phyloP scores from a whole-genome alignment of 2,329 filamentous ascomycete genomes.

The Cordyceps cicadae region DNA sequence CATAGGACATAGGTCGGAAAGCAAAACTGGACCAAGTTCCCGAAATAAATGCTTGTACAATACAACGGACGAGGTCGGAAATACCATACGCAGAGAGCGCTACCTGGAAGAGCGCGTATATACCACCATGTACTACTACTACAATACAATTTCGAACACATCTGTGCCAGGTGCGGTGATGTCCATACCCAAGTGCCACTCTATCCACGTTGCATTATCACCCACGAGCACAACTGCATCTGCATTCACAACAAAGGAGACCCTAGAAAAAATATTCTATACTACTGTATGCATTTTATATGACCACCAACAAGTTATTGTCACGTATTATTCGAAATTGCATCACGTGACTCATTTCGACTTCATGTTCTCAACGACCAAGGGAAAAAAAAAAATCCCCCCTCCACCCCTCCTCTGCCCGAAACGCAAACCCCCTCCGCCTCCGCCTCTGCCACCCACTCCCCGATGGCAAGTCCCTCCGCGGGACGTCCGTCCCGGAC shows the following conservation, averaged over 20 bases:
- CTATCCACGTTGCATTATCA: background rate
- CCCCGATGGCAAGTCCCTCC: slow-evolving; percentile 4
- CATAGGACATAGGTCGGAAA: slow-evolving; percentile 39
- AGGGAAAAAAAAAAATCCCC: background rate
- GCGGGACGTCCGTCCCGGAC: slow-evolving; percentile 14
- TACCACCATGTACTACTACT: slow-evolving; percentile 21
- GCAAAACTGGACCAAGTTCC: slow-evolving; percentile 49
- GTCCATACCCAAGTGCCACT: background rate
- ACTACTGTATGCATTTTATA: background rate
- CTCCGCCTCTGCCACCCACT: background rate
- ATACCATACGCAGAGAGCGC: background rate
- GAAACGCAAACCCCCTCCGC: background rate
- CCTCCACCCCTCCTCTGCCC: background rate
- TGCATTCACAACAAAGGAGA: background rate
- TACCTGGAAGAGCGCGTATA: slow-evolving; percentile 10
- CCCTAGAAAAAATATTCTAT: background rate
- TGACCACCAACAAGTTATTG: background rate
- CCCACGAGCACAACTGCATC: background rate
- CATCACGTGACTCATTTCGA: slow-evolving; percentile 6
- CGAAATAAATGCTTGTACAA: slow-evolving; percentile 35
- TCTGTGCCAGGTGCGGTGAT: background rate
- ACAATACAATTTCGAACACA: slow-evolving; percentile 21
- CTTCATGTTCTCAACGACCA: background rate
- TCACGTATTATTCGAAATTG: background rate
- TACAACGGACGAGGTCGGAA: background rate